Evolutionary conservation across 2,329 filamentous ascomycete species (phyloP).

Genomic region (Tolypocladium inflatum): DNA sequence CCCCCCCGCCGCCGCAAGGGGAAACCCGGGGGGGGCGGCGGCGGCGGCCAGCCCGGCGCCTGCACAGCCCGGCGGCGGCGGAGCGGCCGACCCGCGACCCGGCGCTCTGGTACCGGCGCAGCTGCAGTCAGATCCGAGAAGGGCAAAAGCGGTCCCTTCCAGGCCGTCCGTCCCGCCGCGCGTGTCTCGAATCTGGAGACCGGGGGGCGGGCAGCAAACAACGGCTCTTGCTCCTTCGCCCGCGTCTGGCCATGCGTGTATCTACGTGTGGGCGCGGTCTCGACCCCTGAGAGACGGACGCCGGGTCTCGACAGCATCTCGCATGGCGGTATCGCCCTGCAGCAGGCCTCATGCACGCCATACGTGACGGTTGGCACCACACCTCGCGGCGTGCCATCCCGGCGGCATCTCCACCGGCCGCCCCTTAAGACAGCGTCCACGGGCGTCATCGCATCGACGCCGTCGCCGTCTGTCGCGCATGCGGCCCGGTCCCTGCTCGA

Average conservation of each 20-base stretch:
- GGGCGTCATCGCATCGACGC: not conserved
- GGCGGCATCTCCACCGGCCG: not conserved
- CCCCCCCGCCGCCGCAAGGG: no score
- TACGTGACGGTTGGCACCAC: not conserved
- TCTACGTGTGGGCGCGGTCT: no score
- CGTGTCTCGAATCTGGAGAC: not conserved
- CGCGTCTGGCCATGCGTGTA: no score
- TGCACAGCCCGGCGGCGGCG: not conserved
- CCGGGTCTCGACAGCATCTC: not conserved
- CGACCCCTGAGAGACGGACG: no score
- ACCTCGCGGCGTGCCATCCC: no score
- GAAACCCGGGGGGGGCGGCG: no score
- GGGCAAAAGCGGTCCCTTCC: not conserved
- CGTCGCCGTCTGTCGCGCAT: not conserved
- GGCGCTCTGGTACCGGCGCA: not conserved
- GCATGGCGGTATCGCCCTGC: not conserved
- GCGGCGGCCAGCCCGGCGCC: no score
- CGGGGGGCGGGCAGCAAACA: not conserved
- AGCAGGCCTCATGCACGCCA: not conserved
- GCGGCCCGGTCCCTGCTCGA: not conserved
- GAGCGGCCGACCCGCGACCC: not conserved
- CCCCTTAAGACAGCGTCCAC: not conserved
- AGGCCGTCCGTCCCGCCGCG: not conserved
- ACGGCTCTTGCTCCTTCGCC: no score
- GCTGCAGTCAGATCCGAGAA: not conserved